phyloP scores from a whole-genome alignment of 495 filamentous ascomycete genomes.

The Aspergillus diversus region DNA sequence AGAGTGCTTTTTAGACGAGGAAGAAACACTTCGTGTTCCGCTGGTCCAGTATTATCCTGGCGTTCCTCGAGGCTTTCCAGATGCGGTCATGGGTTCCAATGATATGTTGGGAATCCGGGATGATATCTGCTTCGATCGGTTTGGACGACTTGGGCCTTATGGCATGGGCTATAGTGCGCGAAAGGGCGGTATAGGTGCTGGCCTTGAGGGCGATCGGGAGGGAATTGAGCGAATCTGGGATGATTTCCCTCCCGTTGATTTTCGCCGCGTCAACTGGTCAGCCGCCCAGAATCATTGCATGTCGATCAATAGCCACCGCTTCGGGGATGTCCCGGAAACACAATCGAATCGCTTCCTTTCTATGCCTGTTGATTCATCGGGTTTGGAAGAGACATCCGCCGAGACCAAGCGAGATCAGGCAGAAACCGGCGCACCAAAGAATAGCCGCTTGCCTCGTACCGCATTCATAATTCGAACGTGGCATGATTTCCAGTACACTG shows the following conservation, averaged over 20 bases:
- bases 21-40: conserved; percentile 65
- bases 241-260: conserved; percentile 70
- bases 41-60: conserved; percentile 70
- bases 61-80: conserved; percentile 78
- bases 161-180: conserved; percentile 79
- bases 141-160: conserved; percentile 85
- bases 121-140: conserved; percentile 93
- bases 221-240: conserved; percentile 76
- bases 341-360: conserved; percentile 48
- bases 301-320: conserved; percentile 70
- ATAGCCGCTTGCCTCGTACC: conserved; percentile 54
- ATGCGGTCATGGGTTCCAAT: conserved; percentile 80
- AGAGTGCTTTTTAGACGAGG: conserved; percentile 76
- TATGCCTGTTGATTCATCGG: conserved; percentile 45
- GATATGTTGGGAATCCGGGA: conserved; percentile 77
- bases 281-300: conserved; percentile 72
- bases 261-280: conserved; percentile 72
- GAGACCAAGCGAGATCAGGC: conserved; percentile 20
- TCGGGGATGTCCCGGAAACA: conserved; percentile 53
- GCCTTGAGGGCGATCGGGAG: conserved; percentile 76
- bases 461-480: conserved; percentile 67
- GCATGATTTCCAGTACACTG: conserved; percentile 59
- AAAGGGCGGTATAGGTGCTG: conserved; percentile 80
- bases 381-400: conserved; percentile 15
- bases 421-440: conserved; percentile 24